Base-by-base conservation (phyloP, 495 filamentous ascomycete genomes). In the Neurospora sp. region DNA sequence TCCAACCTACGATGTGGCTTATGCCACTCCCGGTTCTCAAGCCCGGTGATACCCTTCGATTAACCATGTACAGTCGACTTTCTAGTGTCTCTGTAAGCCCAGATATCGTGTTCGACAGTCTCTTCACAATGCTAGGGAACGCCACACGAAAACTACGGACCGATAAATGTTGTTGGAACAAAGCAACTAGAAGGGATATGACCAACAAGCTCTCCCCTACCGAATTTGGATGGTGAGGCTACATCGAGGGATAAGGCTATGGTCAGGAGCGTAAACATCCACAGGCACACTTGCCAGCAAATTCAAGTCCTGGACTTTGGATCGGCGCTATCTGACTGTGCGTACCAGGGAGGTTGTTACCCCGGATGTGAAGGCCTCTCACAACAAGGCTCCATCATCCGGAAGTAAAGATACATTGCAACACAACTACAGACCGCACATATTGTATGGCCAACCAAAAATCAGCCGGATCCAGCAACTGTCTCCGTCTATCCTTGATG, bases 361-460 rank as follows among this genome's bases (percentile, higher is more conserved):
- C 14, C 31, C 53, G 27, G 53, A 18, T 65, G 53, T 18, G 53
- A 65, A 35, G 53, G 53, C 31, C 53, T 18, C 27, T 65, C 31
- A 18, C 53, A 61, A 61, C 53, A 65, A 65, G 53, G 27, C 53
- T 35, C 27, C 53, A 65, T 65, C 12, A 18, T 65, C 53, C 53
- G 53, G 53, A 65, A 61, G 53, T 61, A 27, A 61, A 65, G 53
- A 65, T 65, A 65, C 53, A 61, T 14, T 27, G 40, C 27, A 48
- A 44, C 71, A 53, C 40, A 69, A 44, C 39, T 44, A 59, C 70
- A 69, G 70, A n/a, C 40, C 18, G 6, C 14, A 65, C 27, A 65
- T 16, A 35, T 35, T 68, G 27, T 44, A 38, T 44, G 73, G 65
- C 71, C 73, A 75, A 73, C 71, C 40, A 70, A 48, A 48, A 35